A percentile compares a stretch with the other conserved stretches of the same genome.
These are phyloP conservation scores for Tephrocybe rancida DNA, from an alignment of 768 basidiomycete species.

Conservation along the genomic window DNA sequence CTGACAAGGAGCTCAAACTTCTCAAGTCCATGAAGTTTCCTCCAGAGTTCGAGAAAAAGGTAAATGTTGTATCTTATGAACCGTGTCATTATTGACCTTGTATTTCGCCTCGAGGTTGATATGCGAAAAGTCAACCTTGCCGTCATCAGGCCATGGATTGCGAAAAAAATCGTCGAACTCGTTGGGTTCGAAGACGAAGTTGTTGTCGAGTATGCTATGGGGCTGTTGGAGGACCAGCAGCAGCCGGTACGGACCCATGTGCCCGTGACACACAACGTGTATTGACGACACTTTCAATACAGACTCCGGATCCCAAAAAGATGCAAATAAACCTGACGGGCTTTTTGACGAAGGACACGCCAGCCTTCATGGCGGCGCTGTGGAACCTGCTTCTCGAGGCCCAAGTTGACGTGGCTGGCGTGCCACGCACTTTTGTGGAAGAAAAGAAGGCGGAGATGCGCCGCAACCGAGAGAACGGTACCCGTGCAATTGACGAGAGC, in stretches of 20 bases:
- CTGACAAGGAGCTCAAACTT: conserved; percentile 91
- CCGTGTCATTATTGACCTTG: not conserved
- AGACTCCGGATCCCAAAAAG: conserved; percentile 92
- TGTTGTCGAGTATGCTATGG: conserved; percentile 95
- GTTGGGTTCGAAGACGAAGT: conserved; percentile 97
- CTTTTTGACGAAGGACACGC: conserved; percentile 87
- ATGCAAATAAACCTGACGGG: conserved; percentile 96
- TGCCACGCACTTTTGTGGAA: conserved; percentile 88
- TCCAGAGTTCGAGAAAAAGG: conserved; percentile 86
- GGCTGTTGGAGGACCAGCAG: conserved; percentile 83
- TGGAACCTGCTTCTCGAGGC: conserved; percentile 96
- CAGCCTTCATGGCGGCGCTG: conserved; percentile 82
- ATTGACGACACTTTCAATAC: not conserved
- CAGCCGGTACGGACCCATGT: conserved; percentile 63
- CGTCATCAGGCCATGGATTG: conserved; percentile 95
- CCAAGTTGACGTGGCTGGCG: conserved; percentile 84
- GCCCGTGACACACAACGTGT: not conserved
- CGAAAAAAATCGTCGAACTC: conserved; percentile 88
- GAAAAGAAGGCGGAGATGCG: conserved; percentile 92
- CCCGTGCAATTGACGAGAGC: conserved; percentile 66
- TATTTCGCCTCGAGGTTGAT: conserved; percentile 63
- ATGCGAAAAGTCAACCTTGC: conserved; percentile 93
- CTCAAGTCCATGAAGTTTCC: conserved; percentile 93
- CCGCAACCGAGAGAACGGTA: conserved; percentile 63
- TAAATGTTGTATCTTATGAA: conserved; percentile 21